phyloP scores from a whole-genome alignment of 2,329 filamentous ascomycete genomes.

The Arthrinium puccinioides region DNA sequence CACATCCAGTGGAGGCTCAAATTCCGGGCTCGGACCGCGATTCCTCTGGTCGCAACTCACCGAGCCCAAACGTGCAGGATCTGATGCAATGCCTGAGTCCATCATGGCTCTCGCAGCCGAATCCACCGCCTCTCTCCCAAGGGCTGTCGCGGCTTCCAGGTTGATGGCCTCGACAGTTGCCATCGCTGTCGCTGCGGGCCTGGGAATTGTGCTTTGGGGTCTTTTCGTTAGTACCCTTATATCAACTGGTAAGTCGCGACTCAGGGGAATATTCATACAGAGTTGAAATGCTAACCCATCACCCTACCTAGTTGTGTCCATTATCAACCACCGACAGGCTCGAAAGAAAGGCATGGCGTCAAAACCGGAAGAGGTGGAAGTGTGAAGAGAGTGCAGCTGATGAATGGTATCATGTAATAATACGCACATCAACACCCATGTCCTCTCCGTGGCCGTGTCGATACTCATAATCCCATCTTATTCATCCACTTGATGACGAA shows the following conservation, averaged over 20 bases:
- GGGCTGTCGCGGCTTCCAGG: background rate
- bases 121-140: background rate
- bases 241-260: background rate
- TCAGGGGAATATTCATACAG: no score
- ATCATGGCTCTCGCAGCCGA: background rate
- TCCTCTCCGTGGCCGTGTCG: no score
- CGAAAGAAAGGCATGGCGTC: no score
- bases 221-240: background rate
- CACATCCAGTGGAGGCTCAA: background rate
- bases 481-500: no score
- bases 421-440: no score
- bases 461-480: no score
- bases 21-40: background rate
- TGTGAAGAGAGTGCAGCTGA: background rate
- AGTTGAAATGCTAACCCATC: no score
- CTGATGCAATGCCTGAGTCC: background rate
- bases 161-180: background rate
- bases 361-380: background rate
- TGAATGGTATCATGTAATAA: no score
- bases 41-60: no score
- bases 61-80: no score
- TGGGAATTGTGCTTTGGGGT: background rate
- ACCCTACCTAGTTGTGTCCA: background rate
- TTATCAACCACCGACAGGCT: background rate
- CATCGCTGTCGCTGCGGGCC: background rate